phyloP scores from a whole-genome alignment of 2,329 filamentous ascomycete species.

The Juglanconis juglandina region DNA sequence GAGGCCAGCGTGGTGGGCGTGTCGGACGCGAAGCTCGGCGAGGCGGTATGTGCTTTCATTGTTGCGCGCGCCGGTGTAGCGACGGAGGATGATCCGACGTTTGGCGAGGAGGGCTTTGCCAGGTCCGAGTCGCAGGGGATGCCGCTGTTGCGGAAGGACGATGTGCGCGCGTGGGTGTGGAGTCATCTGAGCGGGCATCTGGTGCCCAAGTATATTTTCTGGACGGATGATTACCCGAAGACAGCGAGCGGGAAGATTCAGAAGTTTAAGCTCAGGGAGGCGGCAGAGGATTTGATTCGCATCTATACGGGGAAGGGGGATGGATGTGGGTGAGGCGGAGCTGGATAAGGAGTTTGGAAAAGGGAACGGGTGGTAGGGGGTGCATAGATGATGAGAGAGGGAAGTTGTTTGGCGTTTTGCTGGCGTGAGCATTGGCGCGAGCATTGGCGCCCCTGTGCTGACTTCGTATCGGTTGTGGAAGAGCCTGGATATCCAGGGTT shows the following conservation, averaged over 20 bases:
- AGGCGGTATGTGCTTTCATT: conserved; percentile 82
- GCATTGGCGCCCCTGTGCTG: too few species aligned
- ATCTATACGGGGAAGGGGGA: neutral
- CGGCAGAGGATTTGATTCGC: conserved; percentile 43
- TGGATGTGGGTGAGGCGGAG: conserved; percentile 9
- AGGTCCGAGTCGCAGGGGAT: conserved; percentile 16
- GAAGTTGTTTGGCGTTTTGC: neutral
- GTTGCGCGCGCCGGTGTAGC: conserved; percentile 45
- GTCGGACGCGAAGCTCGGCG: conserved; percentile 77
- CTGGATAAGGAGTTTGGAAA: conserved; percentile 4
- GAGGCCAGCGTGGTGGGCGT: conserved; percentile 84
- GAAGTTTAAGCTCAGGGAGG: conserved; percentile 80
- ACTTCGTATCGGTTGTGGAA: too few species aligned
- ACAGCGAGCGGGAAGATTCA: conserved; percentile 96
- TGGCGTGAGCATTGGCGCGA: neutral
- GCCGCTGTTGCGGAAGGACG: conserved; percentile 47
- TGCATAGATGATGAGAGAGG: neutral
- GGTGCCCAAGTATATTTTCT: conserved; percentile 88
- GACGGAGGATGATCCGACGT: conserved; percentile 23
- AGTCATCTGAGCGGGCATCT: conserved; percentile 68
- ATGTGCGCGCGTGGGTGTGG: conserved; percentile 70
- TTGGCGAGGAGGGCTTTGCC: conserved; percentile 19
- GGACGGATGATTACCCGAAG: conserved; percentile 81
- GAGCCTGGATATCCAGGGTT: too few species aligned
- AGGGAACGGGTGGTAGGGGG: neutral